phyloP scores from a whole-genome alignment of 73 alveolate genomes.

The Paramecium biaurelia region DNA sequence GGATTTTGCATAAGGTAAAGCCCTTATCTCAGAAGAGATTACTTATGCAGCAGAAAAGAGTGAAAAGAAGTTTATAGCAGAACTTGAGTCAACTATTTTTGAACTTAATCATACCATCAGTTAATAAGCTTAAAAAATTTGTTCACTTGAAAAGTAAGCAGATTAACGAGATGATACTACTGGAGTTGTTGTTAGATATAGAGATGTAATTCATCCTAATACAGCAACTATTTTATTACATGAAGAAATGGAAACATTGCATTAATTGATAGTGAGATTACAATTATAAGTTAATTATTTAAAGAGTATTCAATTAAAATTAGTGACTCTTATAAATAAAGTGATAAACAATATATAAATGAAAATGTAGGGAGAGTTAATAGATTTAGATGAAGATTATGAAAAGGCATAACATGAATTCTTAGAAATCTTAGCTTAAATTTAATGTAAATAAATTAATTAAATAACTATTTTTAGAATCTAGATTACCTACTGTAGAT shows the following conservation, averaged over 20 bases:
- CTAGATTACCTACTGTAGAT: background rate
- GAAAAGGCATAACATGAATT: slow-evolving; percentile 6
- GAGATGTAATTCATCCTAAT: slow-evolving; percentile 45
- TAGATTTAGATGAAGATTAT: slow-evolving; percentile 38
- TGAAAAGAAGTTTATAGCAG: slow-evolving; percentile 9
- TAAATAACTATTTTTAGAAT: background rate
- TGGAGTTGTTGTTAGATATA: slow-evolving; percentile 1
- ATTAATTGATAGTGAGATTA: slow-evolving; percentile 1
- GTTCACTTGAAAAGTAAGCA: background rate
- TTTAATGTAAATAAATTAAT: background rate
- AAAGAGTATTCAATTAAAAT: slow-evolving; percentile 14
- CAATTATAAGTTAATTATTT: background rate
- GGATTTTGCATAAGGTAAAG: slow-evolving; percentile 53
- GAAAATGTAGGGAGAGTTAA: background rate
- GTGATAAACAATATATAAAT: background rate
- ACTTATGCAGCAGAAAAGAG: slow-evolving; percentile 51
- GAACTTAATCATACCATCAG: slow-evolving; percentile 22
- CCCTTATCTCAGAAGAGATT: slow-evolving; percentile 31
- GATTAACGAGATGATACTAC: slow-evolving; percentile 32
- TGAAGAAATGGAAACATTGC: slow-evolving; percentile 45
- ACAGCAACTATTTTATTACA: slow-evolving; percentile 16
- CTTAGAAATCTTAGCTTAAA: background rate
- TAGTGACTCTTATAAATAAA: slow-evolving; percentile 26
- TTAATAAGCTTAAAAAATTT: background rate
- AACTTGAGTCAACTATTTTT: background rate